These are phyloP conservation scores for Diaporthe longicolla DNA, from an alignment of 2,329 filamentous ascomycete species.

Conservation along the genomic window DNA sequence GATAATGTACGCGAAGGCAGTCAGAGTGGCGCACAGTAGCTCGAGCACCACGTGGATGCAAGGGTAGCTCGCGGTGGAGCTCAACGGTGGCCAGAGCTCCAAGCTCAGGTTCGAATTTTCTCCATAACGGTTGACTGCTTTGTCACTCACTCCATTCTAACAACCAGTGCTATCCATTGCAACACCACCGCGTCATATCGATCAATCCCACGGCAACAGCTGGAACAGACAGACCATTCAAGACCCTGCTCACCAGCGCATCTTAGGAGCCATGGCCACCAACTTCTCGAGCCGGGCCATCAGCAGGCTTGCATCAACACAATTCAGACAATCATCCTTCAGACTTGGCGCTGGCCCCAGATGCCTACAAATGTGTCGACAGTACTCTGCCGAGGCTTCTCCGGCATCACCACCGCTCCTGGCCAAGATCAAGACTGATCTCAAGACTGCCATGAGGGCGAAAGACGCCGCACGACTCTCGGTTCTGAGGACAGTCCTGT, in stretches of 20 bases:
- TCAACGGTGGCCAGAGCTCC: conserved; percentile 19
- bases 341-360: conserved; percentile 25
- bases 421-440: conserved; percentile 69
- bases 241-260: neutral
- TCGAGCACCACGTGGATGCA: conserved; percentile 18
- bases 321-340: conserved; percentile 30
- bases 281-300: conserved; percentile 30
- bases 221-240: neutral
- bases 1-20: neutral
- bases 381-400: conserved; percentile 53
- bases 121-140: neutral
- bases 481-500: conserved; percentile 77
- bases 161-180: no score
- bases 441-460: conserved; percentile 76
- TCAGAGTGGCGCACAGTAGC: neutral
- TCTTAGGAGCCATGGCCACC: conserved; percentile 34
- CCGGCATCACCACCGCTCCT: conserved; percentile 58
- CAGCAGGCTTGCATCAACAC: conserved; percentile 35
- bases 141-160: neutral
- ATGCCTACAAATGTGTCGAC: conserved; percentile 45
- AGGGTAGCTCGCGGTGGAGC: conserved; percentile 23
- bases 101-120: conserved; percentile 22
- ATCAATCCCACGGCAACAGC: neutral
- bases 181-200: no score
- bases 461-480: conserved; percentile 76